These are phyloP conservation scores for Blepharisma japonicum DNA, from an alignment of 73 alveolate species.

Conservation along the genomic window DNA sequence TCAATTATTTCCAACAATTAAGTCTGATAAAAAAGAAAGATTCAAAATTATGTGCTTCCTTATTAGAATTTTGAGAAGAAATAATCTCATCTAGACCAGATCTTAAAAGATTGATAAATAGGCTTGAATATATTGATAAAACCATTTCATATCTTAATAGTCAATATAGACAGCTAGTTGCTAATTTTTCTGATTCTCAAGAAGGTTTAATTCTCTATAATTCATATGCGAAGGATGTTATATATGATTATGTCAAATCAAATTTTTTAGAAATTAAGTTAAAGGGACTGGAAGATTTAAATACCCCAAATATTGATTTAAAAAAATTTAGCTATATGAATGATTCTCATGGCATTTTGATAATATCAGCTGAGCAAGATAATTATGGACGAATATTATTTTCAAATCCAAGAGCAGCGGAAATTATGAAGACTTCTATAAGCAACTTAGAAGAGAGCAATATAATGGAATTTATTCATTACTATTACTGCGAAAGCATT, in stretches of 20 bases:
- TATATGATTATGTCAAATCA: slow-evolving; percentile 5
- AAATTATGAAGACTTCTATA: neutral
- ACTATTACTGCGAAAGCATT: no score
- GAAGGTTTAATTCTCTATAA: neutral
- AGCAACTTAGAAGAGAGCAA: no score
- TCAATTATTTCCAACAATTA: neutral
- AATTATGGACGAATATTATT: neutral
- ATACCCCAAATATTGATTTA: neutral
- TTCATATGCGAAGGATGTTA: neutral
- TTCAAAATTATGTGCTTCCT: neutral
- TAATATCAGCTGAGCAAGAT: neutral
- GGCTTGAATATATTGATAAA: neutral
- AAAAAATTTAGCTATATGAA: neutral
- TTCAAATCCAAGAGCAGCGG: neutral
- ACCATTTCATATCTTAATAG: neutral
- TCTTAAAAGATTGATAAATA: neutral
- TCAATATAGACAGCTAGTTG: neutral
- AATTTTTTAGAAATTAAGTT: neutral
- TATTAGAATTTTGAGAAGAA: neutral
- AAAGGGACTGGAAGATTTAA: neutral
- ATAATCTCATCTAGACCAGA: neutral
- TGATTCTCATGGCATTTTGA: slow-evolving; percentile 7
- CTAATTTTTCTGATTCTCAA: neutral
- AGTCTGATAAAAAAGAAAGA: neutral
- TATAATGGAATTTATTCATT: no score